Evolutionary conservation across 2,329 filamentous ascomycete species (phyloP).

Genomic region (Chlorencoelia australis): DNA sequence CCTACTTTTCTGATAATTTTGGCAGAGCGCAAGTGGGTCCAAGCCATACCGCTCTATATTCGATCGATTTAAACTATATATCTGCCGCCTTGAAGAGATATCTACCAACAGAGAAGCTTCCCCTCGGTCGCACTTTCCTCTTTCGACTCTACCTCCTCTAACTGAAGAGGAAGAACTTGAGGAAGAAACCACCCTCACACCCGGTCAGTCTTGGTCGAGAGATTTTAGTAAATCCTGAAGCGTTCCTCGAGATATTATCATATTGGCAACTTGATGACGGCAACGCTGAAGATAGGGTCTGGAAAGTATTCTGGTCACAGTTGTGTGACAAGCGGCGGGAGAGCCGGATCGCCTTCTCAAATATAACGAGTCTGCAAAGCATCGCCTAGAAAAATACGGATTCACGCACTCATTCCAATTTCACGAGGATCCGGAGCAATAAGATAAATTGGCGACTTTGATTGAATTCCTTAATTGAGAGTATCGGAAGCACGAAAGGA

Average conservation of each 20-base stretch:
- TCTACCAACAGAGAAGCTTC: slow-evolving; percentile 2
- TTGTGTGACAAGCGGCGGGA: background rate
- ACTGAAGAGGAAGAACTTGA: background rate
- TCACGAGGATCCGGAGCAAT: background rate
- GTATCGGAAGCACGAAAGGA: background rate
- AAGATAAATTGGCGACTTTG: background rate
- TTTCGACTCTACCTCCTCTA: slow-evolving; percentile 3
- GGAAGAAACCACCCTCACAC: slow-evolving; percentile 10
- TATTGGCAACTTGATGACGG: background rate
- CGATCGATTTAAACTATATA: slow-evolving; percentile 10
- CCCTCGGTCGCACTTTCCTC: background rate
- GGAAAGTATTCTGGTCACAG: background rate
- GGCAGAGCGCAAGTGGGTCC: slow-evolving; percentile 5
- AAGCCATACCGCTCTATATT: background rate
- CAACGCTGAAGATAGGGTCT: too few species aligned
- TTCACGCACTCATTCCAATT: slow-evolving; percentile 1
- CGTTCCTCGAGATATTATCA: slow-evolving; percentile 1
- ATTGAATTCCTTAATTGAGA: slow-evolving; percentile 1
- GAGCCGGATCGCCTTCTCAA: background rate
- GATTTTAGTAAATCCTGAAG: background rate
- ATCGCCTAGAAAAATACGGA: background rate
- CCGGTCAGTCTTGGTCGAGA: background rate
- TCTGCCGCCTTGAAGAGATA: slow-evolving; percentile 10
- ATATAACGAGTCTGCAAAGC: background rate
- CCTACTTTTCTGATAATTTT: slow-evolving; percentile 1